These are phyloP conservation scores for Pelargonium australe DNA, from an alignment of 441 rosid species.

Conservation along the genomic window DNA sequence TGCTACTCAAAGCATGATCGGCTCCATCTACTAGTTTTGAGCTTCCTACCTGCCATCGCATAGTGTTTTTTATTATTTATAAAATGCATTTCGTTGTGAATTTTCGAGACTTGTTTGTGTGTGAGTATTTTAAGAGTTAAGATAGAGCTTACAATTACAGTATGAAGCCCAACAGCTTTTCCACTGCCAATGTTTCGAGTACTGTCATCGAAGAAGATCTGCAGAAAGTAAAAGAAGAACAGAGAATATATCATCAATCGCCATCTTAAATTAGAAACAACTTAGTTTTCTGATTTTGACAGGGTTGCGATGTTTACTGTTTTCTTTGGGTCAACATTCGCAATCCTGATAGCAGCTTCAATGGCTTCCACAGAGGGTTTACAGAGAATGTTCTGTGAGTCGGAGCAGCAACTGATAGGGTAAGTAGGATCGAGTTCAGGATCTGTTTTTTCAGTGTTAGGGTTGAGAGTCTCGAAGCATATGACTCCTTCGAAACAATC, in stretches of 20 bases:
- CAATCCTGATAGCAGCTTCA: conserved; percentile 49
- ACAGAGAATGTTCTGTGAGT: conserved; percentile 35
- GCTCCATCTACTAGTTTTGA: conserved; percentile 56
- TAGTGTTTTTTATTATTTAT: too few relatives aligned
- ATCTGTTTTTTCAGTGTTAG: conserved; percentile 16
- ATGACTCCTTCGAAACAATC: conserved; percentile 67
- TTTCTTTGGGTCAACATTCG: conserved; percentile 45
- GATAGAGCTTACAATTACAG: conserved; percentile 52
- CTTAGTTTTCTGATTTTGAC: neutral
- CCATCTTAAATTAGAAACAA: neutral
- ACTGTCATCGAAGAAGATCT: conserved; percentile 93
- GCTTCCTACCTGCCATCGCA: conserved; percentile 53
- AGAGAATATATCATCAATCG: neutral
- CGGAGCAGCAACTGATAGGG: neutral
- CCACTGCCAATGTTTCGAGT: conserved; percentile 71
- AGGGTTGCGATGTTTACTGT: conserved; percentile 29
- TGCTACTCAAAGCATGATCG: conserved; percentile 63
- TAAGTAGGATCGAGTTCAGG: too few relatives aligned
- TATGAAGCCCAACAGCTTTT: conserved; percentile 65
- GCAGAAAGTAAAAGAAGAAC: conserved; percentile 12
- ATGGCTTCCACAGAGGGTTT: conserved; percentile 55
- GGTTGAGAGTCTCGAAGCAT: conserved; percentile 66
- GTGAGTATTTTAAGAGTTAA: neutral
- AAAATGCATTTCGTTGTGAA: too few relatives aligned
- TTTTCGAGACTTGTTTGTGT: too few relatives aligned